A percentile compares a stretch with the other conserved stretches of the same genome.
Evolutionary conservation across 2,329 filamentous ascomycete genomes (phyloP).

Genomic region (Sporothrix schenckii): DNA sequence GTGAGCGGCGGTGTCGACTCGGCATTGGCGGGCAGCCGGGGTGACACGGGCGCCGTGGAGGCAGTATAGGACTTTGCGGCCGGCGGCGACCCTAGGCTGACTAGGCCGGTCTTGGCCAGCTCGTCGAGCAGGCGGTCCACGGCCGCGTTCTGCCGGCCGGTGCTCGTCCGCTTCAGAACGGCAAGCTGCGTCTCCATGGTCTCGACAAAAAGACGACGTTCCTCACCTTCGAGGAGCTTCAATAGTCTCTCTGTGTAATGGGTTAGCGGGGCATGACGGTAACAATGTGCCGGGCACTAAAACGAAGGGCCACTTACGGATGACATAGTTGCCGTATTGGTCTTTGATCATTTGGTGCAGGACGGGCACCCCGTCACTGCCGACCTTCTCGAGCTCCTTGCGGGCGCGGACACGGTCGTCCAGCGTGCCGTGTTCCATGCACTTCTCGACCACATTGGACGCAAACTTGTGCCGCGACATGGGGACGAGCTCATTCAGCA

Average conservation of each 20-base stretch:
- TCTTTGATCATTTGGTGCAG: slow-evolving; percentile 82
- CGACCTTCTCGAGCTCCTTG: slow-evolving; percentile 60
- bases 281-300: background rate
- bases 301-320: slow-evolving; percentile 68
- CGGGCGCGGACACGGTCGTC: slow-evolving; percentile 73
- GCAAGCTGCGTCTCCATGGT: slow-evolving; percentile 66
- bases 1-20: slow-evolving; percentile 67
- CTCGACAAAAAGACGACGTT: slow-evolving; percentile 62
- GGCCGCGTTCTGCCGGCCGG: slow-evolving; percentile 67
- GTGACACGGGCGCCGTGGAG: slow-evolving; percentile 41
- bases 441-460: slow-evolving; percentile 96
- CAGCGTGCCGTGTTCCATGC: slow-evolving; percentile 71
- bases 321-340: slow-evolving; percentile 92
- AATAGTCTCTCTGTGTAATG: slow-evolving; percentile 74
- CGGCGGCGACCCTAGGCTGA: background rate
- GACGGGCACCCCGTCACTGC: slow-evolving; percentile 68
- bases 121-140: slow-evolving; percentile 57
- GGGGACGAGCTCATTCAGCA: slow-evolving; percentile 70
- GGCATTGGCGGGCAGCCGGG: slow-evolving; percentile 51
- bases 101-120: slow-evolving; percentile 41
- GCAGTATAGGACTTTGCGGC: slow-evolving; percentile 32
- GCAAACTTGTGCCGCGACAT: slow-evolving; percentile 95
- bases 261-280: background rate
- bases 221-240: slow-evolving; percentile 60
- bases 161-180: slow-evolving; percentile 64